Evolutionary conservation across 2,329 filamentous ascomycete genomes (phyloP).

Genomic region (Biscogniauxia mediterranea): DNA sequence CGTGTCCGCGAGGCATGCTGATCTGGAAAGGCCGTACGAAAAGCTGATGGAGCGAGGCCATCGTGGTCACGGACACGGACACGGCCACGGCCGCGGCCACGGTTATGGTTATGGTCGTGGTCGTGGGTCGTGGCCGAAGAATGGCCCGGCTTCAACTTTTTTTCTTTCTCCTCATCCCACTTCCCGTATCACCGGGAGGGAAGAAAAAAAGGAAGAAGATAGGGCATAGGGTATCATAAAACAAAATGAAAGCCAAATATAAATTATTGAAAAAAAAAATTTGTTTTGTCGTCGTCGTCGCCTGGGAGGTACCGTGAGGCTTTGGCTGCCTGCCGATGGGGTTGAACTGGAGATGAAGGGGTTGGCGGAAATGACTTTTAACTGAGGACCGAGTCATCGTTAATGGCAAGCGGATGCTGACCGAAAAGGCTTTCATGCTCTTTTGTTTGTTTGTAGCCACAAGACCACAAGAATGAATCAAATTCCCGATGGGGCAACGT

Average conservation of each 20-base stretch:
- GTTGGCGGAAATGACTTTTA: background rate
- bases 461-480: background rate
- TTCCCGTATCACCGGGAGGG: background rate
- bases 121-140: background rate
- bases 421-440: background rate
- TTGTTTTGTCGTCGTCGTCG: background rate
- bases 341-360: too few species aligned
- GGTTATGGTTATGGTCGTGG: background rate
- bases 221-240: background rate
- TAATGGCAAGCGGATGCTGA: background rate
- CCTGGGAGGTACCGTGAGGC: background rate
- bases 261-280: too few species aligned
- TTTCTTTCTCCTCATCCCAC: background rate
- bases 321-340: too few species aligned
- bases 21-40: background rate
- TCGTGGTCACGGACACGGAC: too few species aligned
- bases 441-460: background rate
- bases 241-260: too few species aligned
- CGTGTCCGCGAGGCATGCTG: background rate
- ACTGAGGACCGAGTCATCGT: background rate
- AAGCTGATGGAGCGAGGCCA: background rate
- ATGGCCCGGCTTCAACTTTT: background rate
- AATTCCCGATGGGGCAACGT: conserved; percentile 3
- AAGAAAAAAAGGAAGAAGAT: background rate
- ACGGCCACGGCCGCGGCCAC: too few species aligned